Evolutionary conservation across 1,284 basidiomycete species (phyloP).

Genomic region (Tylopilus orsonianus): DNA sequence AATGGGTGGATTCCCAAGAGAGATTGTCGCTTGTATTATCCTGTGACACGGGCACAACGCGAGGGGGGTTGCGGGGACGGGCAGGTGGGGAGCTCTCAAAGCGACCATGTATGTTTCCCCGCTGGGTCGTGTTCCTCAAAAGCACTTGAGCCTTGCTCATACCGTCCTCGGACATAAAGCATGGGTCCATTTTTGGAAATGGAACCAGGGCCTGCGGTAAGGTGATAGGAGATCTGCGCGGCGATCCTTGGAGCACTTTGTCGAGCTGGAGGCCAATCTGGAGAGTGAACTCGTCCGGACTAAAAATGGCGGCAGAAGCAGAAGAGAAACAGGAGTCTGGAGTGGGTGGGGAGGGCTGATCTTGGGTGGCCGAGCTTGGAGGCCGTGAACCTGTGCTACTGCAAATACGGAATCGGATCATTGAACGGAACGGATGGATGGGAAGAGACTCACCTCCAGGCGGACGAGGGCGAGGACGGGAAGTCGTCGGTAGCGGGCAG

Average conservation of each 20-base stretch:
- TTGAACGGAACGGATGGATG: too few species aligned
- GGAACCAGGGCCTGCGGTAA: not conserved
- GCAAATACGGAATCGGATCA: not conserved
- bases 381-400: constrained; percentile 22
- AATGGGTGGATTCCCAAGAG: constrained; percentile 17
- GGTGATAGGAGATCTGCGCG: not conserved
- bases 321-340: constrained; percentile 17
- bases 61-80: not conserved
- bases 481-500: constrained; percentile 7
- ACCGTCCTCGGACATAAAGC: constrained; percentile 19
- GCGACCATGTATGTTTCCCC: constrained; percentile 8
- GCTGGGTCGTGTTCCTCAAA: constrained; percentile 12
- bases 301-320: constrained; percentile 10
- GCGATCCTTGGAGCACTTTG: not conserved
- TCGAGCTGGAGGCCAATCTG: constrained; percentile 17
- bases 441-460: constrained; percentile 24
- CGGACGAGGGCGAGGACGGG: constrained; percentile 22
- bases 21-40: constrained; percentile 6
- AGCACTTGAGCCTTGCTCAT: constrained; percentile 13
- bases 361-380: constrained; percentile 14
- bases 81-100: constrained; percentile 13
- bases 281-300: constrained; percentile 20
- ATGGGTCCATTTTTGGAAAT: not conserved
- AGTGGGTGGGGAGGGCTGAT: constrained; percentile 19
- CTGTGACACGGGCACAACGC: not conserved